Evolutionary conservation across 306 rosid genomes (phyloP), one percentile per base, ranked within the genome.

Genomic region (Lathyrus aphaca): DNA sequence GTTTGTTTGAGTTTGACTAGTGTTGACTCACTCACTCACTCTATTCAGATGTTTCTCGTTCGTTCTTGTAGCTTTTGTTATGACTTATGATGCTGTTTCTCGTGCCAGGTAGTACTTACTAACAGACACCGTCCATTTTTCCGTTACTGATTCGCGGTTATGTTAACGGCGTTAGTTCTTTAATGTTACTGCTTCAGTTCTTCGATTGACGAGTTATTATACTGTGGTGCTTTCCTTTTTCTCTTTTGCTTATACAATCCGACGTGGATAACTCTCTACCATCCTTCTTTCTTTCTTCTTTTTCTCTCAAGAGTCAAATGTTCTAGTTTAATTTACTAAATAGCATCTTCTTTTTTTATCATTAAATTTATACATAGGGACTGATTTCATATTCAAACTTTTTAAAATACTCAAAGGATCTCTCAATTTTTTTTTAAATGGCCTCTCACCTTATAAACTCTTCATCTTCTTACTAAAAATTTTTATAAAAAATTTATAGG

Each of bases 1-100:
- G 55, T 44, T 68, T 66, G 32, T 83, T 82, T 89, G 95, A 92
- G 94, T 77, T 91, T 84, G 97, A 54, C 60, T 54, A 23, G 9
- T 1, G 13, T 54, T 38, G 45, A 60, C 66, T 62, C 51, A 12
- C 65, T 60, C 46, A 58, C 44, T 58, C 18, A 10, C 7, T 51
- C 48, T 60, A 89, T 92, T 84, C 97, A 78, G 53, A 49, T 62
- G 58, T 70, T 58, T 42, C 75, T 68, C 30, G 32, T 15, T 73
- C 39, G 3, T 69, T 62, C 27, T 10, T 71, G 14, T 10, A 4
- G 13, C 7, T 51, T 19, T 68, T 42, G 64, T 19, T 56, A 14
- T 29, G 19, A 56, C 66, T 19, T 56, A 56, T 29, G 19, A 56
- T 14, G 38, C 7, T 56, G 5, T 27, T 44, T 81, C 17, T 7